Base-by-base conservation (phyloP, 805 yeast genomes). In the Metschnikowia lunata region DNA sequence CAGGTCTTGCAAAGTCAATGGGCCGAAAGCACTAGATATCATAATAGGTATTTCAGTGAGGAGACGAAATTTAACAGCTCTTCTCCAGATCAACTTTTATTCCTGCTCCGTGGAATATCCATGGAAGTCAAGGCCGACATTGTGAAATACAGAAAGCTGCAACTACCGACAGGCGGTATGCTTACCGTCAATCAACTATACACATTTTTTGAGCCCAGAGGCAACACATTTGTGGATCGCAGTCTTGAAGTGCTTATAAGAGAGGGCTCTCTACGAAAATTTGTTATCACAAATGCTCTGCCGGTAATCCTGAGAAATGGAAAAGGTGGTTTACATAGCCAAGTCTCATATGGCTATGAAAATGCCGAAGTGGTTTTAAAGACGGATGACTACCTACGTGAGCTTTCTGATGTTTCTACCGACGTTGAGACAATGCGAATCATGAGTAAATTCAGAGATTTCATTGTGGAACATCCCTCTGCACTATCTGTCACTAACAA, bases 171-270 rank as follows among this genome's bases (percentile, higher is more conserved):
- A 10, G 59, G 49, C 12, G 69, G 71, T 8, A 49, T 75, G 31
- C 60, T 76, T 8, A 64, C 78, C 1, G 47, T 68, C 10, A 68
- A 69, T 29, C 83, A 79, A 47, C 50, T 80, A 4, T 79, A 79
- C 51, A 62, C 82, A 1, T 51, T 79, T 9, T 74, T 69, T 42
- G 67, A 67, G 11, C 58, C 64, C 23, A 62, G 67, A 34, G 78
- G 79, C 0, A 58, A 66, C 48, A 76, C 83, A 0, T 69, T 65
- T 55, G 78, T 79, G 2, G 85, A 80, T 51, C 64, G 65, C 32
- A 62, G 62, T 37, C 56, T 78, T 1, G 75, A 72, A 42, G 46
- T 61, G 11, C 50, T 69, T 32, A 61, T 67, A 1, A 56, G 69
- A 33, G 50, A 59, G 14, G 76, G 78, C 0, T 40, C 48, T 4